phyloP scores from a whole-genome alignment of 208 protist species.

The Crithidia acanthocephali region DNA sequence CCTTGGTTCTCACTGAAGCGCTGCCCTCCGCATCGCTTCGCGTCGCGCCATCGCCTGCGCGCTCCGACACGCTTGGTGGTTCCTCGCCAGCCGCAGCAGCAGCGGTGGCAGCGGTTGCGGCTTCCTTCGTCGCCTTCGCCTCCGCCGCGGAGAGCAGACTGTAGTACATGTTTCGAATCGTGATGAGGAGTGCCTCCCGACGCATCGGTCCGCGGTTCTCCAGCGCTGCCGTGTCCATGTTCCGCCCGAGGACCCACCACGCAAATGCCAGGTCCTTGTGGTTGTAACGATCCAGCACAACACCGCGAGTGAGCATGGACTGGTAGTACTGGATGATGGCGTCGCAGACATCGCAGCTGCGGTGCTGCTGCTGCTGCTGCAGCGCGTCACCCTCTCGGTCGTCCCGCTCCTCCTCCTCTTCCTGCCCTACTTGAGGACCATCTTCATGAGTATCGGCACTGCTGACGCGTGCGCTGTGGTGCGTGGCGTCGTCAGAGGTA shows the following conservation, averaged over 20 bases:
- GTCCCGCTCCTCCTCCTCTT: neutral
- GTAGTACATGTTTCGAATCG: conserved; percentile 77
- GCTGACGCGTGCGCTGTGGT: no score
- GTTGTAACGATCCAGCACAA: conserved; percentile 85
- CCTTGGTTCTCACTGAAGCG: neutral
- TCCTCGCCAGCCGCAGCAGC: neutral
- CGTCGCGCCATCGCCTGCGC: neutral
- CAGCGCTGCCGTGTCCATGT: conserved; percentile 72
- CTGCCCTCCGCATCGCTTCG: neutral
- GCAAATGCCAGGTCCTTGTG: conserved; percentile 83
- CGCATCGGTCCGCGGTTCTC: conserved; percentile 49
- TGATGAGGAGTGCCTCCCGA: conserved; percentile 75
- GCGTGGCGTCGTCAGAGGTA: neutral
- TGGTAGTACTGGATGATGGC: conserved; percentile 77
- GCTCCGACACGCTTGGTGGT: neutral
- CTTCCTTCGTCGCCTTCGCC: conserved; percentile 12
- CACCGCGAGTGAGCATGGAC: conserved; percentile 71
- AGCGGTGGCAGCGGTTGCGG: neutral
- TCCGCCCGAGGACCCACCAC: conserved; percentile 81
- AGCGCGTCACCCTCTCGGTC: neutral
- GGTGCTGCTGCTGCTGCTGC: neutral
- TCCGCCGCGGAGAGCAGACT: conserved; percentile 47
- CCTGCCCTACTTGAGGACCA: no score
- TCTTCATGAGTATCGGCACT: no score
- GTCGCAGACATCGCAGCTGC: conserved; percentile 53